Evolutionary conservation across 768 basidiomycete species (phyloP), one percentile per base, ranked within the genome.

Genomic region (Boletus vermiculosoides): DNA sequence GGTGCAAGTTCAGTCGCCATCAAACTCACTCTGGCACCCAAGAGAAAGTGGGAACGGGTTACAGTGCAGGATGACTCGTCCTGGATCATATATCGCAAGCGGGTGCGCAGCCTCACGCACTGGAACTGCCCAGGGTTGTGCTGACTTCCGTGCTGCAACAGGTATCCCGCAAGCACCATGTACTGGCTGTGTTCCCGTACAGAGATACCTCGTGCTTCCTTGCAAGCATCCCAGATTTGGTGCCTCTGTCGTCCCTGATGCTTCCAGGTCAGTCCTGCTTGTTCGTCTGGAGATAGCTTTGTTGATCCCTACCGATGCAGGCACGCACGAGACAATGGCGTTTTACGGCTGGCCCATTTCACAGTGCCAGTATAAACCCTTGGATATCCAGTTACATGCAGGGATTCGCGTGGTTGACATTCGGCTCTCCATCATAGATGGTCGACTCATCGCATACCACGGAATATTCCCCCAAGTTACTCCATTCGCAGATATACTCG

Each of bases 351-450:
- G 88, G 85, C 90, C 89, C 0, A 74, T 95, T 37, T 89, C 90
- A 0, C 92, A 96, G 68, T 98, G 94, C 66, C 94, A 97, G 69
- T 81, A 82, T 4, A 36, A 74, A 74, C 10, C 86, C 0, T 81
- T 96, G 25, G 74, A 74, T 30, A 73, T 76, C 20, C 94, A 98
- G 72, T 78, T 98, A 11, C 73, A 76, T 13, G 82, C 83, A 16
- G 94, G 94, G 7, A 87, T 94, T 56, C 85, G 94, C 5, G 80
- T 92, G 47, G 67, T 95, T 33, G 94, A 96, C 63, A 77, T 96
- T 51, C 84, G 94, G 0, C 83, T 96, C 10, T 79, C 88, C 13
- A 82, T 90, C 46, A 76, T 87, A 39, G 65, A 85, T 4, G 77
- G 76, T 42, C 74, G 78, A 49, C 82, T 95, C 41, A 78, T 91